phyloP scores from a whole-genome alignment of 495 filamentous ascomycete genomes.

The Aspergillus homomorphus region DNA sequence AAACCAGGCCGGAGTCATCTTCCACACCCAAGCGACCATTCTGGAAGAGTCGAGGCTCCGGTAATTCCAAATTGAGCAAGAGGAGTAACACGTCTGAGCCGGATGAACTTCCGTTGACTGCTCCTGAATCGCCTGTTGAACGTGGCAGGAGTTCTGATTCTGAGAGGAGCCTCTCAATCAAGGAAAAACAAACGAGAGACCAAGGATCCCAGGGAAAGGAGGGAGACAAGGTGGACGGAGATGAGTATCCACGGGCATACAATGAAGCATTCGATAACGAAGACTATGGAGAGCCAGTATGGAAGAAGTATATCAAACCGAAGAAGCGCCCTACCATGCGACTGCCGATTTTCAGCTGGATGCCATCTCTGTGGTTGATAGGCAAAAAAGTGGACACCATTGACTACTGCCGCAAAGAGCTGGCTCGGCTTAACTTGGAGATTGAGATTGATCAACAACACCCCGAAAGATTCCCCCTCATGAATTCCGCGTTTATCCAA shows the following conservation, averaged over 20 bases:
- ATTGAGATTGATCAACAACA: constrained; percentile 88
- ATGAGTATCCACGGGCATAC: constrained; percentile 69
- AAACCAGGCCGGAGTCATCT: constrained; percentile 4
- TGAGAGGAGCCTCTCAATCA: constrained; percentile 3
- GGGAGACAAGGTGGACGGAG: constrained; percentile 35
- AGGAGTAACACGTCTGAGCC: constrained; percentile 23
- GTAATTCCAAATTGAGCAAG: constrained; percentile 22
- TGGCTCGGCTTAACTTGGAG: constrained; percentile 87
- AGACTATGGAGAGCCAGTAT: constrained; percentile 61
- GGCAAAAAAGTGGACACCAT: constrained; percentile 95
- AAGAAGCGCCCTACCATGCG: constrained; percentile 86
- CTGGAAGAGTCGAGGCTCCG: constrained; percentile 43
- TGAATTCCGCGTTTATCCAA: constrained; percentile 98
- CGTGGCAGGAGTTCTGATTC: constrained; percentile 14
- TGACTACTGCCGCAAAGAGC: constrained; percentile 81
- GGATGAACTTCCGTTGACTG: constrained; percentile 42
- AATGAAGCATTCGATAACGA: constrained; percentile 65
- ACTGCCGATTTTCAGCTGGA: constrained; percentile 78
- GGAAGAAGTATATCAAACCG: constrained; percentile 76
- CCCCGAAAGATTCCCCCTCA: constrained; percentile 83
- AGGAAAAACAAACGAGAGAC: constrained; percentile 19
- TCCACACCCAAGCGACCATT: constrained; percentile 36
- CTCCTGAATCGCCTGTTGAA: constrained; percentile 27
- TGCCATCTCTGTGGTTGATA: constrained; percentile 74
- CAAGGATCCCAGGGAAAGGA: constrained; percentile 24